A percentile compares a stretch with the other conserved stretches of the same genome.
These are phyloP conservation scores for Globisporangium cylindrosporum DNA, from an alignment of 352 stramenopile species.

Conservation along the genomic window DNA sequence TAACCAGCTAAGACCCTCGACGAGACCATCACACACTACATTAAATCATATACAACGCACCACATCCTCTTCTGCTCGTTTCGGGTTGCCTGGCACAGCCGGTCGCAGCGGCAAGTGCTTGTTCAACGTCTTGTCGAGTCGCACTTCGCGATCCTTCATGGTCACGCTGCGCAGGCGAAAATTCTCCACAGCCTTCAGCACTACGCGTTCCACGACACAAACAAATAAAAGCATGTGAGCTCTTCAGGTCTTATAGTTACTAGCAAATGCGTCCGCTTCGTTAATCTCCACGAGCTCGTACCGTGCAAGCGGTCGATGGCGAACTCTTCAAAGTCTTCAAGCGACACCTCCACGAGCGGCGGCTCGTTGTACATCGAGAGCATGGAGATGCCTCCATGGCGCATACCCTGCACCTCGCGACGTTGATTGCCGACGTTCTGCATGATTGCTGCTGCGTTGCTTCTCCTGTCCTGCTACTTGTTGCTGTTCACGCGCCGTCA, in stretches of 20 bases:
- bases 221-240: not conserved
- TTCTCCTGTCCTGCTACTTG: not conserved
- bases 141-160: constrained; percentile 64
- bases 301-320: constrained; percentile 94
- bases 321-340: constrained; percentile 98
- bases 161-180: constrained; percentile 74
- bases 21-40: not conserved
- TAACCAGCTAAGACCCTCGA: not conserved
- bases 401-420: constrained; percentile 43
- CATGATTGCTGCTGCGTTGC: constrained; percentile 32
- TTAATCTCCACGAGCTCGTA: constrained; percentile 9
- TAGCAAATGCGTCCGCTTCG: not conserved
- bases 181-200: constrained; percentile 87
- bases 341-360: constrained; percentile 92
- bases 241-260: not conserved
- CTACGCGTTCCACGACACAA: constrained; percentile 1
- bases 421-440: constrained; percentile 82
- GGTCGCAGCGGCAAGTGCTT: constrained; percentile 75
- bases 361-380: constrained; percentile 94
- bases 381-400: constrained; percentile 50
- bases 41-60: constrained; percentile 13
- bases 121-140: constrained; percentile 86
- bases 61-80: constrained; percentile 61
- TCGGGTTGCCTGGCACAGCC: constrained; percentile 29
- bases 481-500: not conserved